Percentiles rank a stretch among this genome's conserved stretches.
Evolutionary conservation across 1,139 yeast species (phyloP).

Genomic region (Sugiyamaella castrensis): DNA sequence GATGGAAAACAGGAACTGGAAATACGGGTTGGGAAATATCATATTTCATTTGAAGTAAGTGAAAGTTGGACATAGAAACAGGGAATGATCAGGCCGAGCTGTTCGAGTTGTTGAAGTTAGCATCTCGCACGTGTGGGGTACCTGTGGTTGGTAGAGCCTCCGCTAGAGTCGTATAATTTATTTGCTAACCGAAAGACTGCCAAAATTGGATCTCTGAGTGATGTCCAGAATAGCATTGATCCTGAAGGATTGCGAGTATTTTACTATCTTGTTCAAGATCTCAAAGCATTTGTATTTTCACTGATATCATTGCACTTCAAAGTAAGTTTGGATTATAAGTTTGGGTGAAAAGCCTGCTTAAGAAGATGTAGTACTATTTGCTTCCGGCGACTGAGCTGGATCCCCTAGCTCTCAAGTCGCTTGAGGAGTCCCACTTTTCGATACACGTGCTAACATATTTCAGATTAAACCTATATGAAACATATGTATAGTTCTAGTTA

Average conservation of each 20-base stretch:
- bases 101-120: too few relatives aligned
- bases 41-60: constrained; percentile 38
- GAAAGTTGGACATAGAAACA: too few relatives aligned
- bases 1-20: constrained; percentile 49
- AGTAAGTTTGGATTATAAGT: too few relatives aligned
- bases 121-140: too few relatives aligned
- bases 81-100: too few relatives aligned
- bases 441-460: neutral
- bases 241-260: constrained; percentile 46
- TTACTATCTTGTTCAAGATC: constrained; percentile 45
- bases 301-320: constrained; percentile 46
- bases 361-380: too few relatives aligned
- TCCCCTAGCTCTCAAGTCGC: too few relatives aligned
- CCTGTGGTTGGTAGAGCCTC: neutral
- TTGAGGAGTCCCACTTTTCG: too few relatives aligned
- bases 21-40: constrained; percentile 40
- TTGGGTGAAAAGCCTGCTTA: too few relatives aligned
- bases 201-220: constrained; percentile 43
- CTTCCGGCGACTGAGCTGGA: too few relatives aligned
- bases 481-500: neutral
- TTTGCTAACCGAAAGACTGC: constrained; percentile 31
- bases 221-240: constrained; percentile 42
- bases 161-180: neutral
- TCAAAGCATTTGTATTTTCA: constrained; percentile 46
- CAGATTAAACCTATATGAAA: constrained; percentile 22